Conservation (phyloP, 306 rosid genomes). For the Fragaria iinumae region DNA sequence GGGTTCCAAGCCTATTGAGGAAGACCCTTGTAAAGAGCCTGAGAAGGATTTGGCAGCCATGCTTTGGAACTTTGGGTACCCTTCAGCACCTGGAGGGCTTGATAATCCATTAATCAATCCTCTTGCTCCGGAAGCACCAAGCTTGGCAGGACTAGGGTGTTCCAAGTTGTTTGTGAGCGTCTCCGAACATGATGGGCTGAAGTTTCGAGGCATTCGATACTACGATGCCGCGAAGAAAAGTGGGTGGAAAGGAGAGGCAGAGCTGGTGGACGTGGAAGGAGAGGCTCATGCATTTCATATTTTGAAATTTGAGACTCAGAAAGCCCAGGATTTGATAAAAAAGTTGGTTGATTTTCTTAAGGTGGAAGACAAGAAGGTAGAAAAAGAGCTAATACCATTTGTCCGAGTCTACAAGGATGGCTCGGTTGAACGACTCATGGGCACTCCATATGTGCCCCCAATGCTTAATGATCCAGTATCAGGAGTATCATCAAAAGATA, state of each 20-base stretch:
- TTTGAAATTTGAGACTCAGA: background rate
- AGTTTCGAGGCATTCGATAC: slow-evolving; percentile 18
- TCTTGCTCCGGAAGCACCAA: slow-evolving; percentile 31
- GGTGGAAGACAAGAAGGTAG: slow-evolving; percentile 14
- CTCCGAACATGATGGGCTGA: slow-evolving; percentile 39
- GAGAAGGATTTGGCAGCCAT: background rate
- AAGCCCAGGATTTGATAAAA: background rate
- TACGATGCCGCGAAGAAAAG: slow-evolving; percentile 10
- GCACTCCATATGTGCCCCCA: slow-evolving; percentile 36
- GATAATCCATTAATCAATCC: slow-evolving; percentile 51
- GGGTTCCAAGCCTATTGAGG: slow-evolving; percentile 35
- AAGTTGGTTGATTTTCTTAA: slow-evolving; percentile 1
- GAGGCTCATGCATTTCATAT: slow-evolving; percentile 28
- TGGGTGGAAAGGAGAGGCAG: slow-evolving; percentile 25
- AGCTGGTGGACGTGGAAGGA: slow-evolving; percentile 25
- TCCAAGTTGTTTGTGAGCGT: slow-evolving; percentile 34
- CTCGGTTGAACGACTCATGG: slow-evolving; percentile 40
- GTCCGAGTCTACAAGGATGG: slow-evolving; percentile 48
- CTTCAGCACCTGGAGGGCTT: slow-evolving; percentile 26
- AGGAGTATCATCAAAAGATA: slow-evolving; percentile 51
- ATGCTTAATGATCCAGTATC: slow-evolving; percentile 36
- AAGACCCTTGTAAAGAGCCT: slow-evolving; percentile 7
- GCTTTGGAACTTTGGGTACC: slow-evolving; percentile 40
- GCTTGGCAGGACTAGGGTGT: slow-evolving; percentile 37
- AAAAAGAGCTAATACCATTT: slow-evolving; percentile 35